A percentile compares a stretch with the other conserved stretches of the same genome.
These are phyloP conservation scores for Cercis canadensis DNA, from an alignment of 306 rosid species.

Conservation along the genomic window DNA sequence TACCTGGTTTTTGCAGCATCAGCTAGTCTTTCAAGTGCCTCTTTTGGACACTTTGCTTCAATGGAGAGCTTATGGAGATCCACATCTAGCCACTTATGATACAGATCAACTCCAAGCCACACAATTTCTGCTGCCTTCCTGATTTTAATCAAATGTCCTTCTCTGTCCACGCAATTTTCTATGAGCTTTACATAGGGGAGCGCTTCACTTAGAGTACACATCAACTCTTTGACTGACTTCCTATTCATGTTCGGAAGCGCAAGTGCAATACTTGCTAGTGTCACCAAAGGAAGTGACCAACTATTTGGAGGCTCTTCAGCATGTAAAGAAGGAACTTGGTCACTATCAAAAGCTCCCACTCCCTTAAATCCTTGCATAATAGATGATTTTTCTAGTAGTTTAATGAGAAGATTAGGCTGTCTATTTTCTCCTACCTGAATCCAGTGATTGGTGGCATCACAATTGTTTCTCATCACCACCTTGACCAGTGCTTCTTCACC, in stretches of 20 bases:
- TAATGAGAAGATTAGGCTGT: slow-evolving; percentile 59
- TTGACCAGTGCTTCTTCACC: slow-evolving; percentile 78
- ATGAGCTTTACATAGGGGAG: slow-evolving; percentile 52
- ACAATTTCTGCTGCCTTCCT: slow-evolving; percentile 64
- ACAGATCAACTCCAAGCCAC: slow-evolving; percentile 77
- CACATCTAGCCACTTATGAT: slow-evolving; percentile 69
- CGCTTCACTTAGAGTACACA: slow-evolving; percentile 60
- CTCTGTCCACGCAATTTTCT: slow-evolving; percentile 57
- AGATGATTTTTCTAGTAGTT: slow-evolving; percentile 61
- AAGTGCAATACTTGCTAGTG: slow-evolving; percentile 69
- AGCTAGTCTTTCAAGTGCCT: slow-evolving; percentile 57
- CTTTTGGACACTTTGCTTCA: slow-evolving; percentile 49
- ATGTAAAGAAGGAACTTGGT: slow-evolving; percentile 58
- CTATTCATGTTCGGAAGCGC: slow-evolving; percentile 61
- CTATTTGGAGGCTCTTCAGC: slow-evolving; percentile 58
- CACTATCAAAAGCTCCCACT: slow-evolving; percentile 60
- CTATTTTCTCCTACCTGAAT: slow-evolving; percentile 61
- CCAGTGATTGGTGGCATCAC: slow-evolving; percentile 75
- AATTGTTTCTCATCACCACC: slow-evolving; percentile 60
- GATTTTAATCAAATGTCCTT: slow-evolving; percentile 49
- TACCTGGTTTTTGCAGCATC: slow-evolving; percentile 60
- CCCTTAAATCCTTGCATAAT: slow-evolving; percentile 63
- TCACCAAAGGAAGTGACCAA: slow-evolving; percentile 87
- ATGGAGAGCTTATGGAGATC: slow-evolving; percentile 65
- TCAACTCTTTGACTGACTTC: slow-evolving; percentile 45